Evolutionary conservation across 345 rosid genomes (phyloP), one percentile per base, ranked within the genome.

Genomic region (Cochlearia excelsa): DNA sequence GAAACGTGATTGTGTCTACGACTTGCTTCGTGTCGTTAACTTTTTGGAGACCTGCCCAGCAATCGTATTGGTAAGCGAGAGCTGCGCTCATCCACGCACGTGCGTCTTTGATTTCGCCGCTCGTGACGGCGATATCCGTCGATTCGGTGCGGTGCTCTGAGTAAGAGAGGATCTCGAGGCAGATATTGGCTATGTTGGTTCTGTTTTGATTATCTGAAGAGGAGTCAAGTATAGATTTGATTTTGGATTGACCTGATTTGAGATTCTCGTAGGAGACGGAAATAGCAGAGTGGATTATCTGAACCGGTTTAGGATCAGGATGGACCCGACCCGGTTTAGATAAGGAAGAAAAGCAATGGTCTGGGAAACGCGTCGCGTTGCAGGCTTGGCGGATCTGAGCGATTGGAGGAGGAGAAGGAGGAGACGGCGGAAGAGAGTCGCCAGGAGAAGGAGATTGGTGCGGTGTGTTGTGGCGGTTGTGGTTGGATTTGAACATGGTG

Each of bases 61-160:
- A 92, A 44, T 81, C 95, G 78, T 84, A 84, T 59, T 86, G 89
- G 77, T 77, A 85, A 9, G 79, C 66, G 33, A 88, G 48, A 1
- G 95, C 89, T 0, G 98, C 97, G 66, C 82, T 76, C 82, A 81
- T 79, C 89, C 87, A 92, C 0, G 93, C 89, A 0, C 95, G 81
- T 1, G 86, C 89, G 48, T 88, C 90, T 76, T 88, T 89, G 62
- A 68, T 61, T 33, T 56, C 47, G 11, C 79, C 80, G 29, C 63
- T 75, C 0, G 77, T 65, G 48, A 84, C 34, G 1, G 73, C 80
- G 28, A 69, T 51, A 29, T 37, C 31, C 3, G 90, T 42, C 0
- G 81, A 74, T 10, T 63, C 50, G 10, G 81, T 66, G 3, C 98
- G 85, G 77, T 66, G 65, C 30, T 66, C 61, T 3, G 97, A 82